Conservation (phyloP, 495 filamentous ascomycete genomes). For the Staphylotrichum tortipilum region DNA sequence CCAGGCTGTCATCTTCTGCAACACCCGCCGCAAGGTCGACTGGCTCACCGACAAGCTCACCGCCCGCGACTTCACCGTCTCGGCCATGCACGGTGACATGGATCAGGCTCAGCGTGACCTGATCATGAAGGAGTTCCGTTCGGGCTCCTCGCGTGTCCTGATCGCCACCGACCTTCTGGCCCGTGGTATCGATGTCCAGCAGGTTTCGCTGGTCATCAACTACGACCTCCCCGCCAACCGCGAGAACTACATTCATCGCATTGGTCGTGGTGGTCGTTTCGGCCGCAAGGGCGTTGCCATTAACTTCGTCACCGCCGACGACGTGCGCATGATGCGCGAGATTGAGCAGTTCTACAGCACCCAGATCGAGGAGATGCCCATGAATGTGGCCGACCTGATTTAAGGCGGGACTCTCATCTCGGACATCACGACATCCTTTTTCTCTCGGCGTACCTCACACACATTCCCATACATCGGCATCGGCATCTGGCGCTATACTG, state of each 20-base stretch:
- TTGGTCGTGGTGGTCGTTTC: slow-evolving; percentile 91
- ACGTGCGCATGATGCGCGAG: slow-evolving; percentile 94
- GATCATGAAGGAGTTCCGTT: slow-evolving; percentile 99
- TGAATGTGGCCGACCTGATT: slow-evolving; percentile 76
- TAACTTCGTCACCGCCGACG: slow-evolving; percentile 97
- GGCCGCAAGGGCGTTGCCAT: slow-evolving; percentile 98
- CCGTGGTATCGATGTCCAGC: slow-evolving; percentile 97
- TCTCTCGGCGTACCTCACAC: slow-evolving; percentile 21
- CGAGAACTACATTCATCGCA: slow-evolving; percentile 99
- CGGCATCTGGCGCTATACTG: slow-evolving; percentile 14
- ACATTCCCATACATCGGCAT: slow-evolving; percentile 21
- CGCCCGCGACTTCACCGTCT: slow-evolving; percentile 95
- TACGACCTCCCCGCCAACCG: slow-evolving; percentile 97
- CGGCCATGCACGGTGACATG: slow-evolving; percentile 99
- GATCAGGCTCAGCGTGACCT: slow-evolving; percentile 93
- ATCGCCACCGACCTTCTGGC: slow-evolving; percentile 98
- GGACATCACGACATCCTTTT: slow-evolving; percentile 14
- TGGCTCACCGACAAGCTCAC: slow-evolving; percentile 99
- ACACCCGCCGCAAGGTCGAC: slow-evolving; percentile 98
- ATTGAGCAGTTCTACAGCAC: slow-evolving; percentile 97
- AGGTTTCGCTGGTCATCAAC: slow-evolving; percentile 99
- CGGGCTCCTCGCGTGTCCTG: slow-evolving; percentile 91
- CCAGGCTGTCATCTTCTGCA: slow-evolving; percentile 99
- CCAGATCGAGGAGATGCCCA: slow-evolving; percentile 99
- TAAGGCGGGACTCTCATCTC: slow-evolving; percentile 17